Evolutionary conservation across 2,329 filamentous ascomycete genomes (phyloP).

Genomic region (Hymenoscyphus linearis): DNA sequence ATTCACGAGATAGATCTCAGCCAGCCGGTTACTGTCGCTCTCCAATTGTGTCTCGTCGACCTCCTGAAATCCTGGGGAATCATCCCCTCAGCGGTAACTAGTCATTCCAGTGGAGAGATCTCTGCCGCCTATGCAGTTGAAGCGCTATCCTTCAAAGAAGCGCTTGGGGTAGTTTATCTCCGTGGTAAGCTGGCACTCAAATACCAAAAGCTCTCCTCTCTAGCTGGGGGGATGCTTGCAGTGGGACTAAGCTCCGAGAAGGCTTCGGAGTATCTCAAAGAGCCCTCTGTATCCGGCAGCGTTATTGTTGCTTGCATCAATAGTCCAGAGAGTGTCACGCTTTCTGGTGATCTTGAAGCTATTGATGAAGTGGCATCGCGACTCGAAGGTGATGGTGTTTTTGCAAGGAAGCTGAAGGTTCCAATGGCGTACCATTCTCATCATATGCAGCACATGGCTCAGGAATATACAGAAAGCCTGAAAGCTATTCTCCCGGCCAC

Average conservation of each 20-base stretch:
- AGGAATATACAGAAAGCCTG: neutral
- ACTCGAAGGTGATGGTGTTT: conserved; percentile 21
- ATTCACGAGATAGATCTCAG: conserved; percentile 8
- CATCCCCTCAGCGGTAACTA: conserved; percentile 21
- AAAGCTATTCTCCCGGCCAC: neutral
- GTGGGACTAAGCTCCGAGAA: conserved; percentile 34
- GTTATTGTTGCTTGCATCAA: conserved; percentile 32
- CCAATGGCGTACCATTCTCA: conserved; percentile 38
- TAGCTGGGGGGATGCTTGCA: conserved; percentile 43
- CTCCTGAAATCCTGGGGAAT: conserved; percentile 25
- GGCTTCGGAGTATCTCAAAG: conserved; percentile 1
- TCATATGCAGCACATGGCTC: conserved; percentile 25
- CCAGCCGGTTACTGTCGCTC: conserved; percentile 32
- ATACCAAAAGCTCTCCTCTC: neutral
- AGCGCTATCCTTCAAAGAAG: conserved; percentile 3
- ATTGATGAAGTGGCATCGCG: conserved; percentile 9
- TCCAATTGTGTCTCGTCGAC: conserved; percentile 33
- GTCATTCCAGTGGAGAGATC: conserved; percentile 31
- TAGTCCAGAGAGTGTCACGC: conserved; percentile 17
- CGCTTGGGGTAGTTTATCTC: conserved; percentile 23
- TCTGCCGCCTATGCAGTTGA: conserved; percentile 29
- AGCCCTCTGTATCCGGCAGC: neutral
- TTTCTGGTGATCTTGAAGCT: conserved; percentile 16
- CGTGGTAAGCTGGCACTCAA: conserved; percentile 26
- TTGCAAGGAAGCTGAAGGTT: conserved; percentile 32